Evolutionary conservation across 148 eudicot species (phyloP), one percentile per base, ranked within the genome.

Genomic region (Cornus controversa): DNA sequence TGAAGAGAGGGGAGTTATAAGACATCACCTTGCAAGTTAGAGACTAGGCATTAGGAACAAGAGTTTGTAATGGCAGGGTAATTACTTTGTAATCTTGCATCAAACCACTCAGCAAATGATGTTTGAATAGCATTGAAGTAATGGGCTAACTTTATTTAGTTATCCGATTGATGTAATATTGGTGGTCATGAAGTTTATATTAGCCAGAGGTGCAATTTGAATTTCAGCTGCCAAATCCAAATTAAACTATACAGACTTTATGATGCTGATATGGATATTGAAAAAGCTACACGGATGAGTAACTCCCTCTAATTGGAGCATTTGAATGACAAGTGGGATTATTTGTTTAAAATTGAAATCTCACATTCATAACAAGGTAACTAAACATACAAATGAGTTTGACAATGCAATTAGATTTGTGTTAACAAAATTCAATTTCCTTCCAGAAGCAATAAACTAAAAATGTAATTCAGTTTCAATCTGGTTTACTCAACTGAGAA

Each of bases 1-100:
- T 78, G 91, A 87, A 80, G 90, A 68, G 57, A 78, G 87, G 18
- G 86, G 91, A 40, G 70, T 91, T 25, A 93, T 95, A 53, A 86
- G 93, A 71, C 96, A 95, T 80, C 85, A 76, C 71, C 78, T 93
- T 23, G 63, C 78, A 70, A 78, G 81, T 29, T 80, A 36, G 78
- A 15, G 65, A 66, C 9, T 24, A 40, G 47, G 47, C 10, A 24
- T 69, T 53, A 20, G 0, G n/a, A 40, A 60, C 8, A 60, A 60
- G 25, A 25, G 8, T 22, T 18, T 60, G 20, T 18, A 20, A 60
- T 7, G 64, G 64, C 64, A 60, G 24, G 64, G 22, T 60, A n/a
- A n/a, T 22, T 60, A 60, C 8, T 60, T 14, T 18, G 2, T 60
- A 22, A 20, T 60, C 24, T 60, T 60, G 64, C 64, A 60, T n/a